Base-by-base conservation (phyloP, 2,329 filamentous ascomycete species). In the Ophioceras dolichostomum region DNA sequence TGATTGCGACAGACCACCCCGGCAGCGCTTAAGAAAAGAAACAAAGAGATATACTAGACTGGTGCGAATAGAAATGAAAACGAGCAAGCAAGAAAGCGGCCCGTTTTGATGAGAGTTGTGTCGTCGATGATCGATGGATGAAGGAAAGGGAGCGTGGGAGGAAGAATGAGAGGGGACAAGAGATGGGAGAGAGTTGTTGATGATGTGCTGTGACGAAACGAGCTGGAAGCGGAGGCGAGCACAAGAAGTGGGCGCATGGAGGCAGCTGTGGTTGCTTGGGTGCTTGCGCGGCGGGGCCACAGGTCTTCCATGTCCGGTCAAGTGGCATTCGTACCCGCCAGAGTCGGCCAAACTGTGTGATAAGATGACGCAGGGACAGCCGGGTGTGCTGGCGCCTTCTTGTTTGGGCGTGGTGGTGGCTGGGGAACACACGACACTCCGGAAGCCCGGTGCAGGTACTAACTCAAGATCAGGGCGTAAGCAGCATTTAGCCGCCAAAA, bases 1-100 rank as follows among this genome's bases (percentile, higher is more conserved):
- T 96, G 61, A 49, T 70, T 64, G 61, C 59, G 34, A 29, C 59
- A 47, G 50, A 47, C 50, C n/a, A n/a, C n/a, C 17, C n/a, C n/a
- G n/a, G n/a, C n/a, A n/a, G n/a, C 14, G 28, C 28, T 30, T 17
- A 10, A 16, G 19, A 22, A 14, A 22, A 7, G 16, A 21, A 24
- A 17, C 12, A n/a, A 32, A n/a, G n/a, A n/a, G 37, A 43, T 35
- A 32, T 42, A 44, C 40, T 32, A 39, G 38, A 12, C 19, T 33
- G 32, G 18, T 24, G 32, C 14, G 22, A 13, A 21, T 14, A 10
- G n/a, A 16, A 10, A 34, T 17, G 31, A 32, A 18, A 17, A 34
- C 20, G n/a, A n/a, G n/a, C n/a, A 17, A 18, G 31, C 31, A 17
- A 17, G 7, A 32, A 12, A 32, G 31, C 31, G 31, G 18, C 31